A percentile compares a stretch with the other conserved stretches of the same genome.
These are phyloP conservation scores for Candida odintsovae DNA, from an alignment of 805 yeast species.

Conservation along the genomic window DNA sequence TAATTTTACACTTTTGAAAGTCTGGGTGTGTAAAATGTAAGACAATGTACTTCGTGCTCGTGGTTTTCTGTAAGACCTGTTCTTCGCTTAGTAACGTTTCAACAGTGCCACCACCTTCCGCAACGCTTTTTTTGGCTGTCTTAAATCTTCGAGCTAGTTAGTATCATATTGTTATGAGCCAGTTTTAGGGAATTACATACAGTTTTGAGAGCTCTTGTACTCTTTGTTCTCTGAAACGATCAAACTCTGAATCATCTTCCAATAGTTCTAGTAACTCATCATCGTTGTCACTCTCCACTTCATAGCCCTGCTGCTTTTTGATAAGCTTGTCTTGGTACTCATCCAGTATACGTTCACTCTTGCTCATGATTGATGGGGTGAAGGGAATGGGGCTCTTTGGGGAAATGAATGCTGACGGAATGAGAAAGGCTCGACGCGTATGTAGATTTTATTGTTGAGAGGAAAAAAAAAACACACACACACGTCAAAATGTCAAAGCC, in stretches of 20 bases:
- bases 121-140: conserved; percentile 28
- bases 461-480: too few species aligned
- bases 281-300: conserved; percentile 27
- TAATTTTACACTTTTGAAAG: conserved; percentile 53
- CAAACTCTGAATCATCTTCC: conserved; percentile 43
- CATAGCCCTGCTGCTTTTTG: conserved; percentile 15
- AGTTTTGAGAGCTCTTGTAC: conserved; percentile 48
- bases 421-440: too few species aligned
- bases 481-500: background rate
- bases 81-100: conserved; percentile 44
- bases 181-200: conserved; percentile 9
- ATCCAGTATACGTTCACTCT: conserved; percentile 25
- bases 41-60: conserved; percentile 36
- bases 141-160: conserved; percentile 22
- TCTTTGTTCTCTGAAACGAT: conserved; percentile 56
- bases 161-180: background rate
- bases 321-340: conserved; percentile 37
- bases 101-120: conserved; percentile 40
- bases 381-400: too few species aligned
- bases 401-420: too few species aligned
- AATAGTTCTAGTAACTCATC: conserved; percentile 41
- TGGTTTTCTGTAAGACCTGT: conserved; percentile 46
- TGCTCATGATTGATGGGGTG: conserved; percentile 3
- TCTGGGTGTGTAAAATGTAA: conserved; percentile 60
- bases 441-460: too few species aligned